Conservation (phyloP, 441 rosid genomes). For the Erodium trifolium region DNA sequence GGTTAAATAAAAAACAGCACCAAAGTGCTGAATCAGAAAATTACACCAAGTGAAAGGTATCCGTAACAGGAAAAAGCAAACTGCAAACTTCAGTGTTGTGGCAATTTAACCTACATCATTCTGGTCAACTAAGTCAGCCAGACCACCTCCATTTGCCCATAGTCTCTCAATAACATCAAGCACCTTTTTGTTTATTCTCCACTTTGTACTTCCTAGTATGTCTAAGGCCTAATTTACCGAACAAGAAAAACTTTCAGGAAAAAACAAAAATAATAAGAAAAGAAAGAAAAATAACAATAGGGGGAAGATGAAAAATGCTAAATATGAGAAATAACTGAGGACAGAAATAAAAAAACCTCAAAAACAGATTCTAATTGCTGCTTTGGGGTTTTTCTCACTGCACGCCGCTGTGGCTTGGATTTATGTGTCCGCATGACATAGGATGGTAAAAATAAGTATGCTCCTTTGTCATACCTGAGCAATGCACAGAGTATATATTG, state of each 20-base stretch:
- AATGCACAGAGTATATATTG: constrained; percentile 9
- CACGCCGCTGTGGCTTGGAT: constrained; percentile 65
- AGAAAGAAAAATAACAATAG: neutral
- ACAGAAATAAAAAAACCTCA: constrained; percentile 50
- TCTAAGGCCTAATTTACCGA: constrained; percentile 64
- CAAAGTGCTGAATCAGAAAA: neutral
- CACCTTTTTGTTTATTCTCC: constrained; percentile 80
- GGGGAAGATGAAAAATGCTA: neutral
- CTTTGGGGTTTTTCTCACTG: constrained; percentile 52
- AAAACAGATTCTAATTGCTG: constrained; percentile 60
- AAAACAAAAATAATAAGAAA: neutral
- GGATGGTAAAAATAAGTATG: constrained; percentile 78
- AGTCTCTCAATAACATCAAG: constrained; percentile 79
- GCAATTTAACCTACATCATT: constrained; percentile 59
- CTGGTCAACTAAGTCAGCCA: constrained; percentile 76
- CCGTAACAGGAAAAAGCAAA: constrained; percentile 8
- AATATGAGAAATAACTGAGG: neutral
- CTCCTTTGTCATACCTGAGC: constrained; percentile 74
- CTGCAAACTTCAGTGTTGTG: constrained; percentile 1
- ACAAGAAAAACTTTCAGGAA: neutral
- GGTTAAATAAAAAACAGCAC: constrained; percentile 18
- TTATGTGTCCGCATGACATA: constrained; percentile 88
- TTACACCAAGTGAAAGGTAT: neutral
- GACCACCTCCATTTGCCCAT: constrained; percentile 81
- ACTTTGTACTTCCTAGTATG: constrained; percentile 87